These are phyloP conservation scores for Acorus gramineus DNA, from an alignment of 106 monocot species.

Conservation along the genomic window DNA sequence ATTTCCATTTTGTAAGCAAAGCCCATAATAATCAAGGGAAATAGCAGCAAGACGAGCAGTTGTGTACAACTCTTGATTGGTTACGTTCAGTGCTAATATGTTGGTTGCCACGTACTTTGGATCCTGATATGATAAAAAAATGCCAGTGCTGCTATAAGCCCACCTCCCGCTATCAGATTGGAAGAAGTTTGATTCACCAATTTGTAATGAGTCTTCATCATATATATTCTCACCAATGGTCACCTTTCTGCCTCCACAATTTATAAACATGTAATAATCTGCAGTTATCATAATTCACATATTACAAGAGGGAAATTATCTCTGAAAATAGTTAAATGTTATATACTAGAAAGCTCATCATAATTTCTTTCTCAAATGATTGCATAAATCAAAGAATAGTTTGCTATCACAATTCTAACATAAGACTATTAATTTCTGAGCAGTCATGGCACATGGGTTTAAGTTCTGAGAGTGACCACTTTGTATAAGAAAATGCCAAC, in stretches of 20 bases:
- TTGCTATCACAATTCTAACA: too few species aligned
- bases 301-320: neutral
- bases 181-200: constrained; percentile 5
- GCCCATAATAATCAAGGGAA: constrained; percentile 13
- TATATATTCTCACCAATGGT: constrained; percentile 5
- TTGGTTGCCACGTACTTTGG: constrained; percentile 3
- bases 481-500: too few species aligned
- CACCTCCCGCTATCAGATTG: neutral
- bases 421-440: too few species aligned
- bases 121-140: constrained; percentile 8
- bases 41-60: constrained; percentile 4
- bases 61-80: constrained; percentile 2
- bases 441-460: too few species aligned
- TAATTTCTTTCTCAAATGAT: neutral
- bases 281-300: neutral
- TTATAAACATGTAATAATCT: constrained; percentile 13
- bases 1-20: constrained; percentile 7
- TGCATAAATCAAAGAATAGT: too few species aligned
- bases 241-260: constrained; percentile 7
- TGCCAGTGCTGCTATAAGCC: constrained; percentile 14
- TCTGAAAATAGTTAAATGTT: neutral
- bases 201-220: constrained; percentile 6
- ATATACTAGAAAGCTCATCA: neutral
- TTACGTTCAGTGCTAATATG: constrained; percentile 1
- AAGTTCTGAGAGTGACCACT: too few species aligned